These are phyloP conservation scores for Amanita subjunquillea DNA, from an alignment of 768 basidiomycete species.

Conservation along the genomic window DNA sequence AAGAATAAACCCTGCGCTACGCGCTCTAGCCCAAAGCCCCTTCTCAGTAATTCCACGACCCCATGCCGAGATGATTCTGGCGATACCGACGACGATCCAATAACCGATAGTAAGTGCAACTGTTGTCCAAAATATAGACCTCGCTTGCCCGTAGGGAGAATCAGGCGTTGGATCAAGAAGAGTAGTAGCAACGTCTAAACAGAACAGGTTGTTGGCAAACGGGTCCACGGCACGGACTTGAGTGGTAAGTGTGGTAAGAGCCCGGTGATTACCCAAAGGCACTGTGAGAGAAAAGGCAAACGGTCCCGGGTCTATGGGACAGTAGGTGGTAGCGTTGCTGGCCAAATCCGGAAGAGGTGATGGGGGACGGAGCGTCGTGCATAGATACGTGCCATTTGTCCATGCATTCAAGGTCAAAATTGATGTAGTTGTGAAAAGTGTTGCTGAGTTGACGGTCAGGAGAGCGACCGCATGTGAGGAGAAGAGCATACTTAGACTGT, in stretches of 20 bases:
- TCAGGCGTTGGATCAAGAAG: conserved; percentile 54
- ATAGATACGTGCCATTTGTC: conserved; percentile 66
- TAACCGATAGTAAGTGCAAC: conserved; percentile 70
- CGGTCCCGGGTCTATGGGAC: conserved; percentile 70
- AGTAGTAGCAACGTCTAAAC: conserved; percentile 70
- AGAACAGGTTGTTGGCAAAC: conserved; percentile 70
- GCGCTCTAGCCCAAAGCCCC: conserved; percentile 60
- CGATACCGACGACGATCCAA: conserved; percentile 73
- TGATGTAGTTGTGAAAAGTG: conserved; percentile 75
- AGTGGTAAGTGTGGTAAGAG: conserved; percentile 77
- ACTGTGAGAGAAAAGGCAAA: conserved; percentile 76
- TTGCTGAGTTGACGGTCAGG: conserved; percentile 37
- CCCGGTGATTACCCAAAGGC: conserved; percentile 51
- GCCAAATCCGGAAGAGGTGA: conserved; percentile 50
- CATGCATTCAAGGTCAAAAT: conserved; percentile 72
- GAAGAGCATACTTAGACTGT: conserved; percentile 51
- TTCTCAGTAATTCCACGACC: conserved; percentile 53
- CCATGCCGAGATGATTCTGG: conserved; percentile 81
- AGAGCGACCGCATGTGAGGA: not conserved
- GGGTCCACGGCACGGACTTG: conserved; percentile 86
- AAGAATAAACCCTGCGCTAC: conserved; percentile 80
- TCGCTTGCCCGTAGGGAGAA: conserved; percentile 56
- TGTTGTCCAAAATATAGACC: conserved; percentile 62
- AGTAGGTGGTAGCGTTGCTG: conserved; percentile 38
- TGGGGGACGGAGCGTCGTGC: conserved; percentile 67